Evolutionary conservation across 306 rosid genomes (phyloP).

Genomic region (Inga oerstediana): DNA sequence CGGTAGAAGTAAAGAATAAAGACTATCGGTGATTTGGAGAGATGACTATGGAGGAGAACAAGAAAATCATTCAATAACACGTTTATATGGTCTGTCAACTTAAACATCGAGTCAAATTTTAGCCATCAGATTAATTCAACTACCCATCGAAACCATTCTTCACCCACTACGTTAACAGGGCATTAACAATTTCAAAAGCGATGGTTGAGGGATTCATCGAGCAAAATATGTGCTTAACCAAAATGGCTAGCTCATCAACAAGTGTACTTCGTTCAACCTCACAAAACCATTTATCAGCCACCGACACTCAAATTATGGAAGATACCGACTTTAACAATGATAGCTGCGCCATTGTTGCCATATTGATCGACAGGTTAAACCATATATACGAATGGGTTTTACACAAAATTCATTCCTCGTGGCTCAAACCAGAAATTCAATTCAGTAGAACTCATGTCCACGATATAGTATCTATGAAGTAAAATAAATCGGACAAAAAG

Average conservation of each 20-base stretch:
- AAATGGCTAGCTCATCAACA: neutral
- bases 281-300: neutral
- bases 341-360: neutral
- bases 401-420: neutral
- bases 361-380: too few species aligned
- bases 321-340: neutral
- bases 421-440: conserved; percentile 14
- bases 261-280: neutral
- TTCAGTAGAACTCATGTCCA: neutral
- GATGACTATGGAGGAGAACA: neutral
- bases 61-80: neutral
- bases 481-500: neutral
- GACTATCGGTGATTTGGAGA: neutral
- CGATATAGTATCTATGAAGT: neutral
- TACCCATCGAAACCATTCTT: neutral
- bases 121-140: neutral
- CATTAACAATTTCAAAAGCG: neutral
- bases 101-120: neutral
- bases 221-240: neutral
- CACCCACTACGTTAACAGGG: neutral
- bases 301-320: neutral
- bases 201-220: neutral
- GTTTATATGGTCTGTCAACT: neutral
- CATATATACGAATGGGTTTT: neutral
- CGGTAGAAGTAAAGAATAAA: neutral